Evolutionary conservation across 2,329 filamentous ascomycete species (phyloP).

Genomic region (Anthostomella pinea): DNA sequence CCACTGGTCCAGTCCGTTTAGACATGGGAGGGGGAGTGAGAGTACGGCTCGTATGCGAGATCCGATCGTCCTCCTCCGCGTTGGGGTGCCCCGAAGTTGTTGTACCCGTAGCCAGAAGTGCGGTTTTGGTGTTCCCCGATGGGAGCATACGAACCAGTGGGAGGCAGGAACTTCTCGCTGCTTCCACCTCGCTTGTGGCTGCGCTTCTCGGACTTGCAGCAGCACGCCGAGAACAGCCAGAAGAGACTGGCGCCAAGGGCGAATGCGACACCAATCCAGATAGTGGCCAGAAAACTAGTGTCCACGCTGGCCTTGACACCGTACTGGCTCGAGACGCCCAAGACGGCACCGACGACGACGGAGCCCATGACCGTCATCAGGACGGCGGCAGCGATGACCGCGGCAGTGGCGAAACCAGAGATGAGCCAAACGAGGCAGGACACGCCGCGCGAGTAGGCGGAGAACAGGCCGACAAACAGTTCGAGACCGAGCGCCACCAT

Average conservation of each 20-base stretch:
- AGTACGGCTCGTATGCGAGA: slow-evolving; percentile 63
- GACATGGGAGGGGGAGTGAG: slow-evolving; percentile 48
- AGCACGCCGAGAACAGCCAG: slow-evolving; percentile 91
- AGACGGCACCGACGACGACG: slow-evolving; percentile 66
- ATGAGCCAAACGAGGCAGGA: slow-evolving; percentile 81
- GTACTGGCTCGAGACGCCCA: slow-evolving; percentile 66
- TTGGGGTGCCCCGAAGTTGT: slow-evolving; percentile 31
- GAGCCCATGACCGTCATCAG: slow-evolving; percentile 73
- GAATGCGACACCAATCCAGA: slow-evolving; percentile 80
- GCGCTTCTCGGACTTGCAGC: slow-evolving; percentile 67
- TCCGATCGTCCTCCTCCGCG: slow-evolving; percentile 44
- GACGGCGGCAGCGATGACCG: slow-evolving; percentile 61
- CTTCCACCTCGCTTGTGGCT: slow-evolving; percentile 24
- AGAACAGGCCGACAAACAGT: slow-evolving; percentile 75
- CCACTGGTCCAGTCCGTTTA: slow-evolving; percentile 32
- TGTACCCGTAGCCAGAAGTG: slow-evolving; percentile 35
- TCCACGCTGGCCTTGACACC: slow-evolving; percentile 67
- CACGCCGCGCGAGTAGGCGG: slow-evolving; percentile 77
- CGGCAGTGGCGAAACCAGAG: slow-evolving; percentile 56
- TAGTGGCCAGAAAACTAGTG: slow-evolving; percentile 63
- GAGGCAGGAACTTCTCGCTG: slow-evolving; percentile 52
- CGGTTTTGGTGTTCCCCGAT: slow-evolving; percentile 38
- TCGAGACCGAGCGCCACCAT: slow-evolving; percentile 67
- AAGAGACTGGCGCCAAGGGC: slow-evolving; percentile 75
- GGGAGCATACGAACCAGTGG: slow-evolving; percentile 44